Conservation (phyloP, 2,329 filamentous ascomycete species). For the Colletotrichum horii region DNA sequence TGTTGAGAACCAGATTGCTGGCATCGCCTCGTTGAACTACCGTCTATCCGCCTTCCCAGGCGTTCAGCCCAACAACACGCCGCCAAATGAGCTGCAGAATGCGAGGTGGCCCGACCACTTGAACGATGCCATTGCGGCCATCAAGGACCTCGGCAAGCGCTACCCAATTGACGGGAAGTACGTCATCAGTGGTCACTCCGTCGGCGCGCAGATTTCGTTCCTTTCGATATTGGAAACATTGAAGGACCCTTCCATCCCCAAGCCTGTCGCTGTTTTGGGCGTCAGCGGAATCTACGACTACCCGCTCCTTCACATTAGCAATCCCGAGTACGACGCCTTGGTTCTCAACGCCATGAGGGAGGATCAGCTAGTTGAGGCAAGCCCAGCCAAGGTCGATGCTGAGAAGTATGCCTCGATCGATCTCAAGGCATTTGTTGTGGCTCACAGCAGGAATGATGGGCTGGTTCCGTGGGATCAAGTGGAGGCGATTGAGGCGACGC, state of each 20-base stretch:
- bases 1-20: neutral
- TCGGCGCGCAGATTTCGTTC: constrained; percentile 12
- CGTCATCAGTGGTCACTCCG: constrained; percentile 10
- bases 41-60: constrained; percentile 12
- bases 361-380: constrained; percentile 47
- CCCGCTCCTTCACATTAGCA: constrained; percentile 52
- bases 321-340: constrained; percentile 61
- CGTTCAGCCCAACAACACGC: constrained; percentile 8
- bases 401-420: neutral
- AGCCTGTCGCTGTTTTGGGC: constrained; percentile 59
- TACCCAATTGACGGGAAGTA: neutral
- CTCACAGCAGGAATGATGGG: constrained; percentile 10
- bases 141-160: constrained; percentile 2
- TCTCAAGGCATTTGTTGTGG: neutral
- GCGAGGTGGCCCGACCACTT: constrained; percentile 11
- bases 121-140: neutral
- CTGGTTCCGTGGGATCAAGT: constrained; percentile 7
- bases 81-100: neutral
- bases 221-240: neutral
- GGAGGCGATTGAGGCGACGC: neutral
- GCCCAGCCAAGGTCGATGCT: constrained; percentile 52
- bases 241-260: neutral
- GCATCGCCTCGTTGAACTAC: constrained; percentile 9
- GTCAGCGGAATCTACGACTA: constrained; percentile 73
- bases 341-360: constrained; percentile 66